A percentile compares a stretch with the other conserved stretches of the same genome.
phyloP scores from a whole-genome alignment of 129 eudicot species.

The Tagetes patula region DNA sequence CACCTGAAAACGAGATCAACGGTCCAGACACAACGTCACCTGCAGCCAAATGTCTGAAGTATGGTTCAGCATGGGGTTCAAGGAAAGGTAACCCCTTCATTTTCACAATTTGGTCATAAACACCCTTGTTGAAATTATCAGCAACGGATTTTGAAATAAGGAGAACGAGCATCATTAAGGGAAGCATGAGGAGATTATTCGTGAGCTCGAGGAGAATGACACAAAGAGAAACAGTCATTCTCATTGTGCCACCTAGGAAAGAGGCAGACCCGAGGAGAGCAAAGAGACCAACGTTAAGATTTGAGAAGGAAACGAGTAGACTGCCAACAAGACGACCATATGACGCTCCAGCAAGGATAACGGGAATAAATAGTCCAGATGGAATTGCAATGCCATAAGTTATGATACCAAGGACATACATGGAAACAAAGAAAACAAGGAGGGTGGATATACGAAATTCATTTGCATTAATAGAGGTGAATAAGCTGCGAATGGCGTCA shows the following conservation, averaged over 20 bases:
- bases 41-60: conserved; percentile 78
- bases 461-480: conserved; percentile 40
- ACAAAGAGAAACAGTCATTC: conserved; percentile 96
- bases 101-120: conserved; percentile 84
- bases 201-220: conserved; percentile 94
- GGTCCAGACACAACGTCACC: conserved; percentile 95
- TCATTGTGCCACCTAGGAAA: conserved; percentile 97
- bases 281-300: conserved; percentile 77
- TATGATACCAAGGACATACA: conserved; percentile 65
- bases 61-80: conserved; percentile 96
- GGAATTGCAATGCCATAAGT: conserved; percentile 99
- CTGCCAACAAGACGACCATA: conserved; percentile 84
- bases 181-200: conserved; percentile 76
- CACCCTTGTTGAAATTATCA: conserved; percentile 83
- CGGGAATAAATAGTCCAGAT: conserved; percentile 95
- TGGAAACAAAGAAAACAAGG: conserved; percentile 52
- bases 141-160: conserved; percentile 91
- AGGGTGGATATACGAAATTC: conserved; percentile 73
- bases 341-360: conserved; percentile 87
- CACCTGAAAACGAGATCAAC: conserved; percentile 65
- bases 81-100: conserved; percentile 90
- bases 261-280: conserved; percentile 95
- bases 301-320: conserved; percentile 50
- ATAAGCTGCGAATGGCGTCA: conserved; percentile 85
- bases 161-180: conserved; percentile 83